Evolutionary conservation across 2,329 filamentous ascomycete genomes (phyloP), one percentile per base, ranked within the genome.

Genomic region (Colletotrichum nymphaeae): DNA sequence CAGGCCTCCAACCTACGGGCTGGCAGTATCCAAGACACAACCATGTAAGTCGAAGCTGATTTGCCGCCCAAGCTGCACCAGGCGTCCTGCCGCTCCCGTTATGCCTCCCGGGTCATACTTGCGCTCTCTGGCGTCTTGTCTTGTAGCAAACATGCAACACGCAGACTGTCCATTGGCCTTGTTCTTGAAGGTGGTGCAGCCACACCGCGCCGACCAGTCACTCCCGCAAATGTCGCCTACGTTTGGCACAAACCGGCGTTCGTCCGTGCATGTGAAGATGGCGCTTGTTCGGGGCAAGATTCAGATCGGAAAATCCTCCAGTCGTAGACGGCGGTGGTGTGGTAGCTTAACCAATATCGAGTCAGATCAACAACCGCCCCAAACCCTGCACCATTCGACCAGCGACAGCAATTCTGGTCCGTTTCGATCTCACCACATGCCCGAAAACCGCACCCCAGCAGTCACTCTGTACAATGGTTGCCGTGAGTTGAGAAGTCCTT

Each of bases 191-290:
- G 60, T 63, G 46, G 66, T 60, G 59, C 60, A 70, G 67, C 60
- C 60, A 62, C 32, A 5, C 19, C 19, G 19, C 42, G 52, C 46
- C 32, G 11, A 35, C 32, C 46, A 46, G 55, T 73, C 70, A 73
- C 59, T 24, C 69, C 11, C 37, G 16, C 52, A 57, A 58, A 26
- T 32, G 32, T 37, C 30, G 37, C 14, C 14, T 42, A 19, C 46
- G 32, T 57, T 22, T 52, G 37, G 32, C 68, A 32, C 58, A 57
- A 57, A 24, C 11, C 26, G 58, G 32, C 63, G 53, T 30, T 56
- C 24, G 69, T 56, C 49, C 7, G 59, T 56, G 70, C 70, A 73
- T 70, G 70, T 73, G 70, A 73, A 73, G 60, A 70, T 35, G 69
- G 52, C 65, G 32, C 65, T 69, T 72, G 58, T 32, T 64, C 35